Conservation (phyloP, 2,329 filamentous ascomycete genomes). For the Moelleriella libera region DNA sequence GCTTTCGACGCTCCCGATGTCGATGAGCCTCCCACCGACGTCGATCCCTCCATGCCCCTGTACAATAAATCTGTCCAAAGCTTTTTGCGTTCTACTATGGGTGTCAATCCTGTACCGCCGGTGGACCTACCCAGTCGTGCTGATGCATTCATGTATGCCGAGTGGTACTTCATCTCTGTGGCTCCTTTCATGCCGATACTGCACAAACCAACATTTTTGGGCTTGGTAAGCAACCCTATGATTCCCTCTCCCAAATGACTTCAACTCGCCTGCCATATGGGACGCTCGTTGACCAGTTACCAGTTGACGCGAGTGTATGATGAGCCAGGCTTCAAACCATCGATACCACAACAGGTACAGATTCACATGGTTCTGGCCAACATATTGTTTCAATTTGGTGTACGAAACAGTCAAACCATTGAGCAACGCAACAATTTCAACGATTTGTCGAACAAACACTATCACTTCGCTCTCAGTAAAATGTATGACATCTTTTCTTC, state of each 20-base stretch:
- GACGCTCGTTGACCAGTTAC: not conserved
- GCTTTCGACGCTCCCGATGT: slow-evolving; percentile 54
- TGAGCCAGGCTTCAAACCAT: slow-evolving; percentile 47
- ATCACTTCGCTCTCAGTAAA: slow-evolving; percentile 59
- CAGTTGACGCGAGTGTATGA: slow-evolving; percentile 56
- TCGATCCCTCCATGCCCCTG: slow-evolving; percentile 25
- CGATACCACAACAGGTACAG: slow-evolving; percentile 50
- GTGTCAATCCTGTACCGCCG: slow-evolving; percentile 40
- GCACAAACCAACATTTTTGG: slow-evolving; percentile 62
- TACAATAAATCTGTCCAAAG: slow-evolving; percentile 63
- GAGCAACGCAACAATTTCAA: slow-evolving; percentile 41
- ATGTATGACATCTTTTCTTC: slow-evolving; percentile 50
- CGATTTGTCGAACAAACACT: slow-evolving; percentile 59
- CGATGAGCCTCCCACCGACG: slow-evolving; percentile 35
- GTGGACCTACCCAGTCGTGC: slow-evolving; percentile 48
- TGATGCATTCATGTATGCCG: slow-evolving; percentile 53
- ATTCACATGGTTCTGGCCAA: slow-evolving; percentile 70
- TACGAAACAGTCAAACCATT: slow-evolving; percentile 47
- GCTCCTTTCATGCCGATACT: slow-evolving; percentile 61
- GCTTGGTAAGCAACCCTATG: slow-evolving; percentile 35
- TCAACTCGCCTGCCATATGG: not conserved
- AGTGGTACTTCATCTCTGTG: slow-evolving; percentile 63
- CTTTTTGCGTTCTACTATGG: slow-evolving; percentile 51
- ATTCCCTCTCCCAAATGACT: not conserved
- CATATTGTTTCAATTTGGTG: slow-evolving; percentile 65